These are phyloP conservation scores for Umbellularia californica DNA, from an alignment of 164 flowering plant species.

Conservation along the genomic window DNA sequence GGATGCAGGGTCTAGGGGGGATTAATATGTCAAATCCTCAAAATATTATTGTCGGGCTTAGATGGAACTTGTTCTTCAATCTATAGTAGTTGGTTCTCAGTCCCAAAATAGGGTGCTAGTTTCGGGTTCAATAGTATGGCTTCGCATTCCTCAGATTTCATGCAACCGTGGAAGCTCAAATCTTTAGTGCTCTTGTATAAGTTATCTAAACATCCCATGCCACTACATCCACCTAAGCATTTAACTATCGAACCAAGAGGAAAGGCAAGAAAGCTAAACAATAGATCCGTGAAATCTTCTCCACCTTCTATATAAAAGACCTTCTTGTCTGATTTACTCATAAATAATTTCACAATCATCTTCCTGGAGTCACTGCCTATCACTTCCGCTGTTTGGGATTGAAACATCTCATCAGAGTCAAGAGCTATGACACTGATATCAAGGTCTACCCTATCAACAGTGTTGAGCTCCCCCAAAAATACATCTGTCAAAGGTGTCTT, in stretches of 20 bases:
- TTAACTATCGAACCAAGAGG: conserved; percentile 12
- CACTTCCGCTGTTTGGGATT: too few species aligned
- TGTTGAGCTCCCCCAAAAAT: background rate
- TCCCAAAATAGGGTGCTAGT: background rate
- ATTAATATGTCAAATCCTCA: too few species aligned
- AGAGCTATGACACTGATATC: too few species aligned
- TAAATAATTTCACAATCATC: background rate
- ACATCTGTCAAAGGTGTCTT: background rate
- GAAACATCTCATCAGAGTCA: too few species aligned
- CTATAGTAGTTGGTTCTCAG: background rate
- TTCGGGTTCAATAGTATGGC: background rate
- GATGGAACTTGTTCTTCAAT: background rate
- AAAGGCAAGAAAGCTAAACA: conserved; percentile 18
- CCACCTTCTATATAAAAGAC: conserved; percentile 1
- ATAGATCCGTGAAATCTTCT: conserved; percentile 15
- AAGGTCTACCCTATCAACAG: background rate
- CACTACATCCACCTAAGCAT: background rate
- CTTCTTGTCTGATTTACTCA: background rate
- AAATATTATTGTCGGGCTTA: too few species aligned
- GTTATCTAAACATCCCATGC: background rate
- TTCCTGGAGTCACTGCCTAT: background rate
- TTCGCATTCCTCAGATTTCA: background rate
- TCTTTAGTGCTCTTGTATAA: background rate
- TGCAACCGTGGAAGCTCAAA: background rate
- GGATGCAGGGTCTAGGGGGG: too few species aligned